Evolutionary conservation across 257 asterid species (phyloP).

Genomic region (Prunella vulgaris): DNA sequence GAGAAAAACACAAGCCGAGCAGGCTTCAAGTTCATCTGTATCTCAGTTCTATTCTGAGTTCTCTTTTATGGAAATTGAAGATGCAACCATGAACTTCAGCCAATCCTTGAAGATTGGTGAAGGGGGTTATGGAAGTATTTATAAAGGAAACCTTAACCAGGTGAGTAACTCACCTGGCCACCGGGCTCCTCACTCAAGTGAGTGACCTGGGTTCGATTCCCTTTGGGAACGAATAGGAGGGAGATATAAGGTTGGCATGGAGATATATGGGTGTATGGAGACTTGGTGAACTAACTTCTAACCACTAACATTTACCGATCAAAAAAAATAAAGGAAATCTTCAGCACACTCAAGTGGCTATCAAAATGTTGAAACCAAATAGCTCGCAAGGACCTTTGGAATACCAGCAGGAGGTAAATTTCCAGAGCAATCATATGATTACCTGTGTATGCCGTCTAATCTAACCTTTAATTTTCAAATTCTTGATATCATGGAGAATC

Average conservation of each 20-base stretch:
- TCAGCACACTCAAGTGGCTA: constrained; percentile 76
- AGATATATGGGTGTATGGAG: too few species aligned
- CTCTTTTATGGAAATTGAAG: constrained; percentile 65
- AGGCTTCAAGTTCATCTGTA: constrained; percentile 44
- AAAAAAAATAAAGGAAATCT: too few species aligned
- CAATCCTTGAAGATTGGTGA: constrained; percentile 66
- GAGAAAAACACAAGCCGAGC: constrained; percentile 45
- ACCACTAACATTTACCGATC: too few species aligned
- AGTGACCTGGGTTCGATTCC: too few species aligned
- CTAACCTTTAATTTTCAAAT: not conserved
- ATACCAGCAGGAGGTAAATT: constrained; percentile 80
- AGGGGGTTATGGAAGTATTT: constrained; percentile 85
- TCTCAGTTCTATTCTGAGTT: constrained; percentile 65
- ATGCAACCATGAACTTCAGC: constrained; percentile 63
- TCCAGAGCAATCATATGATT: not conserved
- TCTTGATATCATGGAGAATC: not conserved
- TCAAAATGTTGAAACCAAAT: constrained; percentile 63
- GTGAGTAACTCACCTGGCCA: too few species aligned
- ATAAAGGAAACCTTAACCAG: constrained; percentile 63
- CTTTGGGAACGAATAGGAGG: too few species aligned
- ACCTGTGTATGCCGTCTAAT: not conserved
- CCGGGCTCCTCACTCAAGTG: too few species aligned
- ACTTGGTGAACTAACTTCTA: too few species aligned
- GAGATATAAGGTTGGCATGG: too few species aligned
- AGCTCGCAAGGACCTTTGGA: constrained; percentile 79